Base-by-base conservation (phyloP, 1,139 yeast genomes). In the Scheffersomyces segobiensis region DNA sequence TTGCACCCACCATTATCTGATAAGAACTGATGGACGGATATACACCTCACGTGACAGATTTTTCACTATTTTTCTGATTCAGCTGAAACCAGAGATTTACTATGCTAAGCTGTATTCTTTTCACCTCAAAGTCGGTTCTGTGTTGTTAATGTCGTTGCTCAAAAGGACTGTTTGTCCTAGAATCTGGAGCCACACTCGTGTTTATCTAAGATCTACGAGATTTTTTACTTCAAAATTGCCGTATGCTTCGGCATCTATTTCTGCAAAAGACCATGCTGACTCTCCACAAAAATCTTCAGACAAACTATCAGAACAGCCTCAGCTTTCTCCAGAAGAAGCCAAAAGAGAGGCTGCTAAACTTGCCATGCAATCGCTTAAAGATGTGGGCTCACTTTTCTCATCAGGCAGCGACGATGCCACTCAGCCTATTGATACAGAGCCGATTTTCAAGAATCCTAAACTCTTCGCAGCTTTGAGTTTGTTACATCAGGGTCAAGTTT, bases 401-500 rank as follows among this genome's bases (percentile, higher is more conserved):
- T 64, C 70, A 0, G 69, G 71, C 12, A 67, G 61, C 26, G 81
- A 78, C 56, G 81, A 77, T 21, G 77, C 75, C 6, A 74, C 78
- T 0, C 81, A 77, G 60, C 88, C 87, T 46, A 81, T 86, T 49
- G 89, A 87, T 57, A 78, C 87, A 0, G 71, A 67, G 17, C 86
- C 87, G 0, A 78, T 87, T 4, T 82, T 73, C 62, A 74, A 78
- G 14, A 73, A 83, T 55, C 88, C 89, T 1, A 60, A 63, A 17
- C 69, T 76, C 42, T 87, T 82, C 65, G 78, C 74, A 5, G 57
- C 71, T 2, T 71, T 87, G 52, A 80, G 82, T 48, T 78, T 83
- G 54, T 79, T 81, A 52, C 88, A 87, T 64, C 87, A 86, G 64
- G 87, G 87, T 19, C 87, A 83, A 67, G 83, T 87, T 0, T 70